A percentile compares a stretch with the other conserved stretches of the same genome.
Conservation (phyloP, 352 stramenopile genomes). For the Thraustochytrium sp. region DNA sequence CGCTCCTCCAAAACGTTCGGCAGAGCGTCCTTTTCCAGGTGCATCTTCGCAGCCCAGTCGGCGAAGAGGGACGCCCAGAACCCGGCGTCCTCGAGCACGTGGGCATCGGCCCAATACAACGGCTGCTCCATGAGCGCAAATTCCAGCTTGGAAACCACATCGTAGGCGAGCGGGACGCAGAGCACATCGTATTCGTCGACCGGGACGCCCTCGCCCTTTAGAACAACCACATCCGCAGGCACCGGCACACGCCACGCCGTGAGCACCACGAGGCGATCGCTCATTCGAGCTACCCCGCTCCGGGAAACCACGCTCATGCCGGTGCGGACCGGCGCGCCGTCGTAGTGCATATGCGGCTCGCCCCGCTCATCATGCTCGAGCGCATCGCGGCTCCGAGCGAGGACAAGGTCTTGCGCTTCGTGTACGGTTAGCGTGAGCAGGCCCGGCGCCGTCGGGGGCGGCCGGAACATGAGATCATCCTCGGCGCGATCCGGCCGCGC, state of each 20-base stretch:
- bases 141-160: background rate
- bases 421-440: background rate
- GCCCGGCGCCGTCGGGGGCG: background rate
- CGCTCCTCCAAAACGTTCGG: too few species aligned
- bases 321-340: background rate
- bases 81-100: background rate
- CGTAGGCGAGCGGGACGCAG: background rate
- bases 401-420: slow-evolving; percentile 5
- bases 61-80: background rate
- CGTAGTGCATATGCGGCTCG: too few species aligned
- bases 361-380: too few species aligned
- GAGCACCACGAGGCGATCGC: background rate
- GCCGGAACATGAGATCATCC: slow-evolving; percentile 17
- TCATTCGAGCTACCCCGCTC: background rate
- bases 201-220: too few species aligned
- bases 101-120: background rate
- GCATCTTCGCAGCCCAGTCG: background rate
- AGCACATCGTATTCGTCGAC: background rate
- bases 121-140: background rate
- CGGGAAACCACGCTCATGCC: background rate
- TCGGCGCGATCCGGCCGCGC: background rate
- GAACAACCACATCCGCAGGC: too few species aligned
- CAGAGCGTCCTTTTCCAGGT: too few species aligned
- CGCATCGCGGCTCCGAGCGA: too few species aligned
- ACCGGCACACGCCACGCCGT: background rate